Evolutionary conservation across 768 basidiomycete species (phyloP), one percentile per base, ranked within the genome.

Genomic region (Mycena chlorophos): DNA sequence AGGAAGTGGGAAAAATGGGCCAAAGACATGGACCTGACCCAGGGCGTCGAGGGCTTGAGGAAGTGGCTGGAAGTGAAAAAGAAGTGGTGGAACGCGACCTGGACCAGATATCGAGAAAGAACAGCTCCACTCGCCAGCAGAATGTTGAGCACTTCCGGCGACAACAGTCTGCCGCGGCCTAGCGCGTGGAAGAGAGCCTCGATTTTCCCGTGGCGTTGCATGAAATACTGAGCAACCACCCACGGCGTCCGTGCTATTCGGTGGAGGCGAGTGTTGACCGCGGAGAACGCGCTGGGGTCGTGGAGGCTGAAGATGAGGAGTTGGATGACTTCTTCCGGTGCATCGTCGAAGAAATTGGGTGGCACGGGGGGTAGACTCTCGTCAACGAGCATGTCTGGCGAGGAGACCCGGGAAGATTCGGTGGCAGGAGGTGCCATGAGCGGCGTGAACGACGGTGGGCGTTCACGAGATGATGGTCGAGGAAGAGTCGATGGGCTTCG

Each of bases 101-200:
- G 89, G 43, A 86, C 78, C 45, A 91, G 78, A 71, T 91, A 91
- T 46, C 89, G 82, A 58, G 89, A 91, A 58, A 91, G 69, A 65
- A 88, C 87, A 51, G 88, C 89, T 51, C 88, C 88, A 63, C 87
- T 89, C 49, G 81, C 76, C 55, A 90, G 73, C 52, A 91, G 79
- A 64, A 87, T 87, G 75, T 90, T 84, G 66, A 89, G 81, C 57
- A 89, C 86, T 45, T 78, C 75, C 56, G 84, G 80, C 38, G 74
- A 83, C 46, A 90, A 66, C 34, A 89, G 72, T 68, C 78, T 86
- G 19, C 88, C 88, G 55, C 87, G 78, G 19, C 86, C 85, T 57
- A 91, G 71, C n/a, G 89, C 89, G 74, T 83, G 81, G 67, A 82
- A 91, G 64, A 90, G 71, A 49, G 88, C 88, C 64, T 89, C 81